Base-by-base conservation (phyloP, 805 yeast genomes). In the Kazachstania kunashirensis region DNA sequence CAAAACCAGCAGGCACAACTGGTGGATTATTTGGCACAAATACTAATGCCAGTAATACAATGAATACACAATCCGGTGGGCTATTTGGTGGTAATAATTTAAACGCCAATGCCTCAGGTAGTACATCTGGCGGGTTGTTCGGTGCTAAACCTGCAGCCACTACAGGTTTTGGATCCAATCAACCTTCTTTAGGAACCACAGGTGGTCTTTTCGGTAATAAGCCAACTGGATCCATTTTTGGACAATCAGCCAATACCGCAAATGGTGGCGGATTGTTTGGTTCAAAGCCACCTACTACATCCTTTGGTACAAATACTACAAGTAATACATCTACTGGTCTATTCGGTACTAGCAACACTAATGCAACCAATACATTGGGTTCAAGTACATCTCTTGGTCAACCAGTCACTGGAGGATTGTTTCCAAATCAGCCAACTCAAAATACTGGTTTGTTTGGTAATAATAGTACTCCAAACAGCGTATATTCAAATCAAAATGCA, bases 401-500 rank as follows among this genome's bases (percentile, higher is more conserved):
- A 17, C 19, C 33, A 4, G 17, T 4, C 9, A 26, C 52, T 11
- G 49, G 48, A 30, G 62, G 66, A 2, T 40, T 58, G 6, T 63
- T 64, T 40, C 67, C 67, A 8, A 45, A 45, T 33, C 53, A 47
- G 40, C 43, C 58, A 13, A 44, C 45, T 19, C 34, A 26, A 24
- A 12, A 15, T 6, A 14, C 13, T 21, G 75, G 73, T 6, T 40
- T 67, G 14, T 67, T 68, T 49, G 72, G 73, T 12, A 47, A 45
- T 37, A 55, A 49, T 13, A 44, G 46, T 14, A 18, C 29, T n/a
- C 19, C 30, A 17, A 27, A 13, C 11, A 26, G 9, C 16, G 10
- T 12, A n/a, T 6, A 19, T 17, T 11, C 31, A 11, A 28, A 9
- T 3, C 31, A 28, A 17, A 9, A n/a, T 8, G 19, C 13, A 4